A percentile compares a stretch with the other conserved stretches of the same genome.
These are phyloP conservation scores for Raffaelea albimanens DNA, from an alignment of 2,329 filamentous ascomycete genomes.

Conservation along the genomic window DNA sequence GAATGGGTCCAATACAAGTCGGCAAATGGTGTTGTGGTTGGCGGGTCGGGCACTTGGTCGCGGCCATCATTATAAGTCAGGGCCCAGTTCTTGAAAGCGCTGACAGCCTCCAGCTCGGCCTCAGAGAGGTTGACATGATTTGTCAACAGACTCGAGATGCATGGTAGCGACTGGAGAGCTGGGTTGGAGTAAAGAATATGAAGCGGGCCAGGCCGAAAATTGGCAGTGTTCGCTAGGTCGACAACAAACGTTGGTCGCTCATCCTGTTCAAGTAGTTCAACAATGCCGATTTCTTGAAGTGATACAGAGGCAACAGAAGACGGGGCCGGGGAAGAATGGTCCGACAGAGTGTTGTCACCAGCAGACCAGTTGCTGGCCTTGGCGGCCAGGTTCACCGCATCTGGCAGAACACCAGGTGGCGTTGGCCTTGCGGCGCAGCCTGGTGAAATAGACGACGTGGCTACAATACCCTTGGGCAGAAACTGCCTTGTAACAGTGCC, in stretches of 20 bases:
- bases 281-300: slow-evolving; percentile 55
- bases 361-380: not conserved
- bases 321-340: slow-evolving; percentile 21
- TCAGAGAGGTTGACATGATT: not conserved
- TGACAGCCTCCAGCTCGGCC: slow-evolving; percentile 32
- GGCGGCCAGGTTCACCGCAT: no score
- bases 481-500: slow-evolving; percentile 44
- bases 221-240: slow-evolving; percentile 52
- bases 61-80: slow-evolving; percentile 44
- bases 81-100: slow-evolving; percentile 62
- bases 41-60: slow-evolving; percentile 35
- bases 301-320: slow-evolving; percentile 44
- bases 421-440: slow-evolving; percentile 27
- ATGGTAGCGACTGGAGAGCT: slow-evolving; percentile 50
- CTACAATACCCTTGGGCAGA: slow-evolving; percentile 43
- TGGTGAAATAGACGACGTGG: slow-evolving; percentile 31
- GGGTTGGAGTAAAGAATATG: slow-evolving; percentile 60
- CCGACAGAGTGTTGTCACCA: slow-evolving; percentile 19
- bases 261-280: slow-evolving; percentile 69
- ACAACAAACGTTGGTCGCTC: slow-evolving; percentile 68
- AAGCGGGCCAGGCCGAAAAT: slow-evolving; percentile 42
- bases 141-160: slow-evolving; percentile 44
- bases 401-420: no score
- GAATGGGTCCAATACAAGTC: slow-evolving; percentile 62
- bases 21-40: slow-evolving; percentile 33